Conservation (phyloP, 1,284 basidiomycete genomes). For the Hymenochaete sp. region DNA sequence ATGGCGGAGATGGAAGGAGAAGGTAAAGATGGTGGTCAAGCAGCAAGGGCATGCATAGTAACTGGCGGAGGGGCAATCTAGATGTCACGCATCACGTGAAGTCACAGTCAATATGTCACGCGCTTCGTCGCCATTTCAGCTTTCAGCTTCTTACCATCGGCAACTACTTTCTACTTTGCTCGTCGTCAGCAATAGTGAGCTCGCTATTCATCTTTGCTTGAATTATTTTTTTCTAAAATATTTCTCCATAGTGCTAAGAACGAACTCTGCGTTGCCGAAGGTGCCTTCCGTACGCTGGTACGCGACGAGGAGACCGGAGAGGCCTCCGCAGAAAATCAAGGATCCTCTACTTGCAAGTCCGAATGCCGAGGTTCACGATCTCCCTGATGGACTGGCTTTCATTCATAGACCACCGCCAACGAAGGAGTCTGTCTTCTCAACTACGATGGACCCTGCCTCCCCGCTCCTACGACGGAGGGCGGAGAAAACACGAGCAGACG, state of each 20-base stretch:
- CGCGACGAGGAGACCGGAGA: conserved; percentile 38
- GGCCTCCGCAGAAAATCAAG: conserved; percentile 50
- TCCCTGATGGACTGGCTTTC: conserved; percentile 57
- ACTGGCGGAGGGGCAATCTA: neutral
- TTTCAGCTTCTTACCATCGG: too few relatives aligned
- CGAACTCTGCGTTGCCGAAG: neutral
- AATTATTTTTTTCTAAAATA: too few relatives aligned
- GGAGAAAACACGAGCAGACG: conserved; percentile 10
- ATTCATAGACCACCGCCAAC: conserved; percentile 72
- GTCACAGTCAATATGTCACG: too few relatives aligned
- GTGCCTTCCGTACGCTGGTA: conserved; percentile 24
- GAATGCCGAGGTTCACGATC: conserved; percentile 44
- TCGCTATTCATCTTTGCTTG: neutral
- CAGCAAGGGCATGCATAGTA: neutral
- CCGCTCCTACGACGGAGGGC: conserved; percentile 41
- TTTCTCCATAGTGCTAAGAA: too few relatives aligned
- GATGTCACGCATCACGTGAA: neutral
- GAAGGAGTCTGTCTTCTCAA: conserved; percentile 58
- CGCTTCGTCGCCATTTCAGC: too few relatives aligned
- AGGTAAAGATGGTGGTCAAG: conserved; percentile 6
- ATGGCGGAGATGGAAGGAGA: conserved; percentile 18
- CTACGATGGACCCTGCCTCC: conserved; percentile 56
- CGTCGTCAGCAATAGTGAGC: too few relatives aligned
- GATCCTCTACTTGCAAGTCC: conserved; percentile 58
- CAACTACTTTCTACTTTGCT: too few relatives aligned